phyloP scores from a whole-genome alignment of 805 yeast genomes.

The Saccharomycopsis malanga region DNA sequence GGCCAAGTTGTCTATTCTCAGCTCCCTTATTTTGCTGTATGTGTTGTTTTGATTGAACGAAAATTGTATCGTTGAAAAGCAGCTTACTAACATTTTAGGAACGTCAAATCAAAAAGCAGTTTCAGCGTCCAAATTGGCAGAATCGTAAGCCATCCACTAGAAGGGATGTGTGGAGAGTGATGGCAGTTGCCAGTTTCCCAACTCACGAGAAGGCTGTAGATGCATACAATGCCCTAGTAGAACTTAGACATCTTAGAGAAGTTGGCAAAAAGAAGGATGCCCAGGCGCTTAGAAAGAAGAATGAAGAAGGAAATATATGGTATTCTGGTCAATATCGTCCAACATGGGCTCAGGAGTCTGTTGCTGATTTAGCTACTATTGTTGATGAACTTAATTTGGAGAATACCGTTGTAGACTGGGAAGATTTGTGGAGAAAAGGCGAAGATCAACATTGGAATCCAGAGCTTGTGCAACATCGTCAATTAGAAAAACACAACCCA shows the following conservation, averaged over 20 bases:
- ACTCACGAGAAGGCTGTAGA: slow-evolving; percentile 57
- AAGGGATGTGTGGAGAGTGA: slow-evolving; percentile 82
- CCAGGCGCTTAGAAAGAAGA: slow-evolving; percentile 59
- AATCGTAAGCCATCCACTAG: slow-evolving; percentile 74
- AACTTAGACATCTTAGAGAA: slow-evolving; percentile 70
- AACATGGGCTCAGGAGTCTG: slow-evolving; percentile 83
- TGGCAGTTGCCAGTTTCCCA: slow-evolving; percentile 73
- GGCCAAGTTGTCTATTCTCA: slow-evolving; percentile 91
- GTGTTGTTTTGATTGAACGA: slow-evolving; percentile 6
- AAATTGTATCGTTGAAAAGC: no score
- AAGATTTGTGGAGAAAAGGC: slow-evolving; percentile 81
- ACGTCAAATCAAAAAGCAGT: slow-evolving; percentile 44
- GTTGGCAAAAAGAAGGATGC: slow-evolving; percentile 52
- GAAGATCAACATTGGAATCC: slow-evolving; percentile 64
- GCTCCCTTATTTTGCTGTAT: slow-evolving; percentile 52
- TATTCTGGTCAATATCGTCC: slow-evolving; percentile 84
- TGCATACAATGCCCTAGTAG: slow-evolving; percentile 67
- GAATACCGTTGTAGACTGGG: slow-evolving; percentile 64
- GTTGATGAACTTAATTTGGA: slow-evolving; percentile 51
- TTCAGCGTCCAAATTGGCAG: slow-evolving; percentile 82
- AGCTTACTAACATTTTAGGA: slow-evolving; percentile 1
- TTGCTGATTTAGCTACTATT: slow-evolving; percentile 69
- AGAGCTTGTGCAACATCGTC: slow-evolving; percentile 52
- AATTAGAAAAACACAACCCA: slow-evolving; percentile 49
- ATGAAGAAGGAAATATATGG: slow-evolving; percentile 78